Base-by-base conservation (phyloP, 441 rosid genomes). In the Viola pubescens region DNA sequence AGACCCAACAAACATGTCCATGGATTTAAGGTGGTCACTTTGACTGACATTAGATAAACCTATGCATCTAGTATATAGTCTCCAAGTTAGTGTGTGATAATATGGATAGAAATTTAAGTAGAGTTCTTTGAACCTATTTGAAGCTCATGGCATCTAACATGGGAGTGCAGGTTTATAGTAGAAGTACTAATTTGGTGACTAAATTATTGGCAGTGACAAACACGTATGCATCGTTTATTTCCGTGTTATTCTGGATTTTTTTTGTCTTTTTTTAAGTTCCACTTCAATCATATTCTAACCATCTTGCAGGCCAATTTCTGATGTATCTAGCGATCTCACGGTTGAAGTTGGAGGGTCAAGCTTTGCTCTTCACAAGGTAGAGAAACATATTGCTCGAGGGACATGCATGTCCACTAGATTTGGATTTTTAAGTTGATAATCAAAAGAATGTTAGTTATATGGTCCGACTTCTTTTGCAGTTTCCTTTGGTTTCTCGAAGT, bases 321-420 rank as follows among this genome's bases (percentile, higher is more conserved):
- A 92, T 54, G 97, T 92, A 57, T 89, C 94, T 12, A 92, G 98
- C 63, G 98, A 92, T 74, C 92, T 92, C 41, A 83, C 81, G 2
- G 67, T 92, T 48, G 92, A 89, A 62, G 87, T 92, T 14, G 97
- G 98, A 77, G 79, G 80, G 42, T 84, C 95, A 3, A 92, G 71
- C 79, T 87, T 92, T 76, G 71, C 92, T 51, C 94, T 92, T 70
- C 98, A 92, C 57, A 92, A 87, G 96, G 98, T 87, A 80, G 61
- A 61, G 1, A 56, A 14, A 26, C 34, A 26, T 26, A 26, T 26
- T 26, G 34, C 34, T 26, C 34, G 34, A 26, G 34, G 34, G 34
- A 2, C 34, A 26, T 7, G 44, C 37, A 48, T 39, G 41, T 19
- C 0, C 14, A 37, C 44, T 52, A 14, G 9, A 9, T 37, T 9